Conservation (phyloP, 371 early-diverging fungal species). For the Mucor racemosus region DNA sequence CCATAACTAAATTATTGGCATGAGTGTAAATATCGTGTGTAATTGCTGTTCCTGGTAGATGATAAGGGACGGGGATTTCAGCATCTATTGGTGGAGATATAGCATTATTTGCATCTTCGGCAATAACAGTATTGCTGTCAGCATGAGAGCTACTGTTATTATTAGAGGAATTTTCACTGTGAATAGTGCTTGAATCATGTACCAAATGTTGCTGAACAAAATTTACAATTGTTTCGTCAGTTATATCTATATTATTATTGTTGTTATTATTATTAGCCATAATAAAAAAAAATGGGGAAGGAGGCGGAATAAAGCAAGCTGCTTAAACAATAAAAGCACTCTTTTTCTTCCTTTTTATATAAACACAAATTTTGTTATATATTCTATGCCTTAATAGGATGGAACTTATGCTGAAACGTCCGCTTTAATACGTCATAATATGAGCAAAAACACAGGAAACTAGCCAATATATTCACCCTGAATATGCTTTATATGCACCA, state of each 20-base stretch:
- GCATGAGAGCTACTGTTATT: background rate
- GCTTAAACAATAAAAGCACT: background rate
- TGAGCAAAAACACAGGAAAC: background rate
- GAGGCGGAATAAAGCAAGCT: background rate
- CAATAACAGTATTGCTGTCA: background rate
- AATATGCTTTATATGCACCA: background rate
- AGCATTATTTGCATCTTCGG: background rate
- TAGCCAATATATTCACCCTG: background rate
- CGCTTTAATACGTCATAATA: background rate
- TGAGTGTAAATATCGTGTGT: slow-evolving; percentile 55
- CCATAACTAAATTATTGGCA: slow-evolving; percentile 36
- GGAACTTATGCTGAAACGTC: background rate
- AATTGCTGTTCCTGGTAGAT: slow-evolving; percentile 51
- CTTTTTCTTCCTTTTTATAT: background rate
- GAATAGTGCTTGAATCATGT: slow-evolving; percentile 1
- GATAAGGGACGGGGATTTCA: slow-evolving; percentile 46
- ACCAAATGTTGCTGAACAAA: slow-evolving; percentile 46
- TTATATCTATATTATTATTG: slow-evolving; percentile 22
- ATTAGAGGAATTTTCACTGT: background rate
- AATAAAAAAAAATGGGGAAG: background rate
- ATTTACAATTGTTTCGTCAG: slow-evolving; percentile 35
- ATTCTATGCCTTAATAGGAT: slow-evolving; percentile 5
- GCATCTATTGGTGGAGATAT: slow-evolving; percentile 8
- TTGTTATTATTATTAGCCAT: background rate
- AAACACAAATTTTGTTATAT: background rate